Percentiles rank a stretch among this genome's conserved stretches.
Conservation (phyloP, 2,329 filamentous ascomycete species). For the Lachnellula hyalina region DNA sequence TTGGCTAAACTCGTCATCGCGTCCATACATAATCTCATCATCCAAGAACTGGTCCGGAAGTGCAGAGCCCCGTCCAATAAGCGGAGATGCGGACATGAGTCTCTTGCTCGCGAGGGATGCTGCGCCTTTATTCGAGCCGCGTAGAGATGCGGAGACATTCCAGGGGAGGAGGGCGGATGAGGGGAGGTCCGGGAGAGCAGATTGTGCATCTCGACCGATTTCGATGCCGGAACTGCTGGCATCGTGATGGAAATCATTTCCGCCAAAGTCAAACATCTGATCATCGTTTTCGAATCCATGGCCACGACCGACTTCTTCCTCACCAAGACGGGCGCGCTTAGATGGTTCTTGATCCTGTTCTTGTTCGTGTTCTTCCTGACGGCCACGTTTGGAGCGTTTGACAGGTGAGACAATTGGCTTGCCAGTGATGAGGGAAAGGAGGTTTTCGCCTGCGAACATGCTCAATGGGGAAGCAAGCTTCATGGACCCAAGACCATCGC, state of each 20-base stretch:
- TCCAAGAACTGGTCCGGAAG: conserved; percentile 17
- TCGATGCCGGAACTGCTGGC: conserved; percentile 54
- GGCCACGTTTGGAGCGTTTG: conserved; percentile 15
- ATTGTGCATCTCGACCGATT: conserved; percentile 61
- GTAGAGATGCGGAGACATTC: conserved; percentile 54
- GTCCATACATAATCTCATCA: conserved; percentile 24
- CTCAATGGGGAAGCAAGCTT: conserved; percentile 44
- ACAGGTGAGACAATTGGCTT: not conserved
- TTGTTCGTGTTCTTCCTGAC: conserved; percentile 1
- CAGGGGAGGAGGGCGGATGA: conserved; percentile 60
- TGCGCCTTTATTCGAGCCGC: conserved; percentile 7
- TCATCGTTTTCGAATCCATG: conserved; percentile 25
- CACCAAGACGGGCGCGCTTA: conserved; percentile 34
- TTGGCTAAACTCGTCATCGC: conserved; percentile 11
- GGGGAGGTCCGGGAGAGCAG: conserved; percentile 62
- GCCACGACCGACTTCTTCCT: conserved; percentile 33
- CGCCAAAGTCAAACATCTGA: conserved; percentile 36
- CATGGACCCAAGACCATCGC: conserved; percentile 38
- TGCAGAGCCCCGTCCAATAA: conserved; percentile 44
- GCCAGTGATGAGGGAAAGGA: conserved; percentile 35
- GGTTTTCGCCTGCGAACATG: conserved; percentile 50
- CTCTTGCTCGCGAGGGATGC: conserved; percentile 36
- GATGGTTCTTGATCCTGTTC: conserved; percentile 25
- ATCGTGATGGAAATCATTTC: conserved; percentile 23
- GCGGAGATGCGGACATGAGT: conserved; percentile 55